Evolutionary conservation across 805 yeast species (phyloP), one percentile per base, ranked within the genome.

Genomic region (Zygotorulaspora chibaensis): DNA sequence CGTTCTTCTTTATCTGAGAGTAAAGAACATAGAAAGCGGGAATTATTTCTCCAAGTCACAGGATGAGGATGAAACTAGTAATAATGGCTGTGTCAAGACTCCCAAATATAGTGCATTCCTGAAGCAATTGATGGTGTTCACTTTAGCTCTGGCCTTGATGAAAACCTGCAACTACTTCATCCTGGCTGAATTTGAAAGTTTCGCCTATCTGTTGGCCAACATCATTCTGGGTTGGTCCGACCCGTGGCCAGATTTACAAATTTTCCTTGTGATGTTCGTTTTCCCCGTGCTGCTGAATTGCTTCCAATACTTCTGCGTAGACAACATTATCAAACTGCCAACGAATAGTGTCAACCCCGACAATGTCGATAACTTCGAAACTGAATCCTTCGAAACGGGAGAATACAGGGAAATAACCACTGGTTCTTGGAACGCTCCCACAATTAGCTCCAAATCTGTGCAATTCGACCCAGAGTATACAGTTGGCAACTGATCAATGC

Each of bases 171-270:
- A 83, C 8, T 80, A 77, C 48, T 51, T 84, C 1, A 62, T 87
- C 31, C 73, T 85, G 31, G 74, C 80, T 40, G 65, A 82, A 47
- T 77, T 87, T 50, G 90, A 85, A 50, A 70, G 71, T 33, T 70
- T 85, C 37, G 88, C 95, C 11, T 81, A 81, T 47, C 79, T 86
- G 71, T 74, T 88, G 43, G 90, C 95, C 11, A 79, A 83, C 46
- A 73, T 85, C 63, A 66, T 89, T 28, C 69, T 91, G 20, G 79
- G 86, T n/a, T 86, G 96, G 93, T 78, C 93, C 3, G 83, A 84
- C 56, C 78, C 77, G 43, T 81, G 81, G 63, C 93, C 95, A 2
- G 80, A 84, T 51, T 73, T 88, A 31, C 96, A 93, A 63, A 87
- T 91, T 12, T 82, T 85, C 33, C 76, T 91, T 50, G 96, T 93